These are phyloP conservation scores for Phytopythium boreale DNA, from an alignment of 352 stramenopile genomes.

Conservation along the genomic window DNA sequence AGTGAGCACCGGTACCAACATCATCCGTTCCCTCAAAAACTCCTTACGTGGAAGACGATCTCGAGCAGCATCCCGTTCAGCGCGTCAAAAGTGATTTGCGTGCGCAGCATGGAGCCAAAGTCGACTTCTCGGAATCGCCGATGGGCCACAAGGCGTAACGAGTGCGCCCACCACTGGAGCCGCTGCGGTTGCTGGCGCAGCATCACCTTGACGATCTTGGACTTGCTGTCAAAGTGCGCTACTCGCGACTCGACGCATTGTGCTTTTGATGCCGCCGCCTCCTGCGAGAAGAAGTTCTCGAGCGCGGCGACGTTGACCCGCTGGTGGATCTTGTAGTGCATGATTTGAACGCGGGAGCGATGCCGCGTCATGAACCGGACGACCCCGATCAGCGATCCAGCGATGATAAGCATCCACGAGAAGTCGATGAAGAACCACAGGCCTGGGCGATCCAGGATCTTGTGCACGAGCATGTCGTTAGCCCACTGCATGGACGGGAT, in stretches of 20 bases:
- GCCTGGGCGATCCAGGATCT: slow-evolving; percentile 33
- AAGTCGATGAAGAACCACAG: slow-evolving; percentile 54
- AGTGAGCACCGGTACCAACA: not conserved
- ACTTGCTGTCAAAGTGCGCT: slow-evolving; percentile 65
- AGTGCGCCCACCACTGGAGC: slow-evolving; percentile 27
- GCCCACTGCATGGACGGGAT: slow-evolving; percentile 50
- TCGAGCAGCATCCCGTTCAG: slow-evolving; percentile 49
- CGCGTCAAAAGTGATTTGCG: slow-evolving; percentile 60
- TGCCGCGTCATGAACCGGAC: slow-evolving; percentile 39
- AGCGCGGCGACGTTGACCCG: slow-evolving; percentile 55
- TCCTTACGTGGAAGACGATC: slow-evolving; percentile 54
- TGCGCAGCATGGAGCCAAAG: slow-evolving; percentile 39
- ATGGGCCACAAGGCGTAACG: slow-evolving; percentile 16
- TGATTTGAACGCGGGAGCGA: slow-evolving; percentile 34
- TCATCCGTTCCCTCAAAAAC: not conserved
- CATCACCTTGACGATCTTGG: slow-evolving; percentile 87
- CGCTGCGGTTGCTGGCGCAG: slow-evolving; percentile 71
- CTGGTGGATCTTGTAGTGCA: slow-evolving; percentile 38
- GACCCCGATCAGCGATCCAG: slow-evolving; percentile 22
- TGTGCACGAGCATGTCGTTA: slow-evolving; percentile 37
- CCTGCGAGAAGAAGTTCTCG: slow-evolving; percentile 38
- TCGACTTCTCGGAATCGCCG: slow-evolving; percentile 32
- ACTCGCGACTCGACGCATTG: slow-evolving; percentile 76
- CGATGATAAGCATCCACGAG: slow-evolving; percentile 44
- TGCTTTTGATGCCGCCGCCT: not conserved